A percentile compares a stretch with the other conserved stretches of the same genome.
Evolutionary conservation across 2,329 filamentous ascomycete species (phyloP).

Genomic region (Colletotrichum cereale): DNA sequence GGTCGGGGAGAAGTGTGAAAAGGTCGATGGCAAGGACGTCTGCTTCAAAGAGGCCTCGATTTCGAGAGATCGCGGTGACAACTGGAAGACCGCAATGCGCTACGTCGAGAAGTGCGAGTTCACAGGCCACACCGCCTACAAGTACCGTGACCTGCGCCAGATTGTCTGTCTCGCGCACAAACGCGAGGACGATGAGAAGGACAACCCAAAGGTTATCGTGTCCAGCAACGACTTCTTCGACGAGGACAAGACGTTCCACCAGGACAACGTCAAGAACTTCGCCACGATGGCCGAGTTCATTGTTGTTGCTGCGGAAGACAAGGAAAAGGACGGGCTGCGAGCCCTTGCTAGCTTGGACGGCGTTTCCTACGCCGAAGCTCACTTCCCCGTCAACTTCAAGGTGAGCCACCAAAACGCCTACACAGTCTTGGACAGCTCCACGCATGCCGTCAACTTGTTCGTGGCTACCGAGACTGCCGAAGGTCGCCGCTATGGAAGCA

Average conservation of each 20-base stretch:
- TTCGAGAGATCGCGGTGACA: slow-evolving; percentile 82
- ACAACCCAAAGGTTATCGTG: slow-evolving; percentile 76
- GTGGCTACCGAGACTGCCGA: slow-evolving; percentile 79
- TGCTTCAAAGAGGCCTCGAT: slow-evolving; percentile 83
- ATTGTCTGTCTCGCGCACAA: slow-evolving; percentile 69
- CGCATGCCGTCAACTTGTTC: slow-evolving; percentile 93
- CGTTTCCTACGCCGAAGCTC: slow-evolving; percentile 81
- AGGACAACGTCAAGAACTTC: slow-evolving; percentile 83
- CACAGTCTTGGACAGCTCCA: slow-evolving; percentile 94
- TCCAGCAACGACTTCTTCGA: slow-evolving; percentile 85
- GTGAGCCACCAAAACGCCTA: slow-evolving; percentile 85
- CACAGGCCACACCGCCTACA: slow-evolving; percentile 73
- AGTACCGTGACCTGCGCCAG: slow-evolving; percentile 64
- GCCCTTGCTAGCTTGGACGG: slow-evolving; percentile 90
- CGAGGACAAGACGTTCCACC: slow-evolving; percentile 70
- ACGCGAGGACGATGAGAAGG: slow-evolving; percentile 73
- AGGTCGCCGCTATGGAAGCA: slow-evolving; percentile 81
- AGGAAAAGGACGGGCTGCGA: slow-evolving; percentile 76
- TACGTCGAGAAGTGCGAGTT: slow-evolving; percentile 90
- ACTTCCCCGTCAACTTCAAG: slow-evolving; percentile 88
- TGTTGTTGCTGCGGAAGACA: slow-evolving; percentile 82
- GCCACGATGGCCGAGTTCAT: slow-evolving; percentile 98
- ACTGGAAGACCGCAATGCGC: slow-evolving; percentile 81
- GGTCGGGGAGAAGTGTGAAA: slow-evolving; percentile 80
- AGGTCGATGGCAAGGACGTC: slow-evolving; percentile 58